These are phyloP conservation scores for Lodderomyces oxycetoniae DNA, from an alignment of 1,139 yeast genomes.

Conservation along the genomic window DNA sequence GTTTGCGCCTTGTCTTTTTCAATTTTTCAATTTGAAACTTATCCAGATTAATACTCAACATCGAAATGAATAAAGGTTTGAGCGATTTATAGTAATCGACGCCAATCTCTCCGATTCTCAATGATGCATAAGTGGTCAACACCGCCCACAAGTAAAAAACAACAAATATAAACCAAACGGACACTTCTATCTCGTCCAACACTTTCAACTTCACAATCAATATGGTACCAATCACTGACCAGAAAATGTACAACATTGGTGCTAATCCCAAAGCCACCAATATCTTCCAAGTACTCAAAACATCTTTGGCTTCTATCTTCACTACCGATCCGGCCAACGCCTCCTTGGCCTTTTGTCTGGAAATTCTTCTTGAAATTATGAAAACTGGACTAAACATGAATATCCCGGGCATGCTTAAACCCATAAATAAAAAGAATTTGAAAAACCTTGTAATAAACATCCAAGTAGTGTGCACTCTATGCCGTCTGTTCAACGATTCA, in stretches of 20 bases:
- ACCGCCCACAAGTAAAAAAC: slow-evolving; percentile 38
- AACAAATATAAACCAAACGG: slow-evolving; percentile 21
- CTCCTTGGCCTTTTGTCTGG: slow-evolving; percentile 34
- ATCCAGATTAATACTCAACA: slow-evolving; percentile 39
- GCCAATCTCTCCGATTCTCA: slow-evolving; percentile 41
- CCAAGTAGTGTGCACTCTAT: slow-evolving; percentile 24
- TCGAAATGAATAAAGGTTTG: slow-evolving; percentile 35
- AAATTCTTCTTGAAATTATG: slow-evolving; percentile 32
- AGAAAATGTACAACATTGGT: slow-evolving; percentile 39
- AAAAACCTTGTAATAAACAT: slow-evolving; percentile 27
- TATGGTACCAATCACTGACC: slow-evolving; percentile 35
- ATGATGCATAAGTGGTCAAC: slow-evolving; percentile 40
- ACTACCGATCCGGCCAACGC: slow-evolving; percentile 43
- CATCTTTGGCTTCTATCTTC: slow-evolving; percentile 44
- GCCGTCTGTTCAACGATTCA: slow-evolving; percentile 27
- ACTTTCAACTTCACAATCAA: slow-evolving; percentile 22
- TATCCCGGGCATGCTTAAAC: slow-evolving; percentile 40
- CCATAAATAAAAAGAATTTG: slow-evolving; percentile 31
- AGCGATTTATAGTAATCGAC: slow-evolving; percentile 38
- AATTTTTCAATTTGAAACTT: slow-evolving; percentile 44
- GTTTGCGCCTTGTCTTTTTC: slow-evolving; percentile 48
- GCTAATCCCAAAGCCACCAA: slow-evolving; percentile 43
- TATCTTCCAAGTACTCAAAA: slow-evolving; percentile 45
- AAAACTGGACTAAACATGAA: slow-evolving; percentile 45
- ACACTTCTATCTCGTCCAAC: slow-evolving; percentile 9